phyloP scores from a whole-genome alignment of 2,329 filamentous ascomycete genomes.

The Trichoderma aggressivum region DNA sequence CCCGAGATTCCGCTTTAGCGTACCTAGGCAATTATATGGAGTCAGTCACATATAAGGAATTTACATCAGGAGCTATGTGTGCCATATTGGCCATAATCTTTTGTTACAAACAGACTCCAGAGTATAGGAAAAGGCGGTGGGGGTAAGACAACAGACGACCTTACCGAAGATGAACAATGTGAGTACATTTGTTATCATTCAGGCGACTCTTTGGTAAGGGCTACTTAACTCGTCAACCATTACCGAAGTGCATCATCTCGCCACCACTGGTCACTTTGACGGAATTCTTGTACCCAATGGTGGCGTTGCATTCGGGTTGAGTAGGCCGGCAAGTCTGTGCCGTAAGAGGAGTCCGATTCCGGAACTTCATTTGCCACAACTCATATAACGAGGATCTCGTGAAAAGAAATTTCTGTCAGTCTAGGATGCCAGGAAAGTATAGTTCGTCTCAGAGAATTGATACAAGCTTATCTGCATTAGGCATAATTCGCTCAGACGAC shows the following conservation, averaged over 20 bases:
- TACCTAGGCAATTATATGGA: not conserved
- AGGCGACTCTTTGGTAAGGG: not conserved
- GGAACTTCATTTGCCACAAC: not conserved
- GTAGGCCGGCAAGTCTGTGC: not conserved
- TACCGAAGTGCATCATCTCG: not conserved
- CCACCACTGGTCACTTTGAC: not conserved
- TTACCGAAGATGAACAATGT: not conserved
- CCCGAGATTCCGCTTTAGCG: not conserved
- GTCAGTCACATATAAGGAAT: not conserved
- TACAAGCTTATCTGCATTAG: not conserved
- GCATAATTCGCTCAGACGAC: not conserved
- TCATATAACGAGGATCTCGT: not conserved
- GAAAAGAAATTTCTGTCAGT: not conserved
- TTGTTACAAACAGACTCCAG: not conserved
- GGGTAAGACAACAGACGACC: not conserved
- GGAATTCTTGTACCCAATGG: not conserved
- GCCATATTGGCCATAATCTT: not conserved
- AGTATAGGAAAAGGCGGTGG: not conserved
- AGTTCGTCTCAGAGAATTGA: not conserved
- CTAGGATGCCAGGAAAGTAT: not conserved
- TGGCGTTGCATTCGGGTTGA: not conserved
- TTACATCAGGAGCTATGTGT: not conserved
- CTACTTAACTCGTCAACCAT: not conserved
- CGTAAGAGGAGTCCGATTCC: not conserved
- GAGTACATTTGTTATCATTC: not conserved